These are phyloP conservation scores for Aphanomyces cochlioides DNA, from an alignment of 352 stramenopile species.

Conservation along the genomic window DNA sequence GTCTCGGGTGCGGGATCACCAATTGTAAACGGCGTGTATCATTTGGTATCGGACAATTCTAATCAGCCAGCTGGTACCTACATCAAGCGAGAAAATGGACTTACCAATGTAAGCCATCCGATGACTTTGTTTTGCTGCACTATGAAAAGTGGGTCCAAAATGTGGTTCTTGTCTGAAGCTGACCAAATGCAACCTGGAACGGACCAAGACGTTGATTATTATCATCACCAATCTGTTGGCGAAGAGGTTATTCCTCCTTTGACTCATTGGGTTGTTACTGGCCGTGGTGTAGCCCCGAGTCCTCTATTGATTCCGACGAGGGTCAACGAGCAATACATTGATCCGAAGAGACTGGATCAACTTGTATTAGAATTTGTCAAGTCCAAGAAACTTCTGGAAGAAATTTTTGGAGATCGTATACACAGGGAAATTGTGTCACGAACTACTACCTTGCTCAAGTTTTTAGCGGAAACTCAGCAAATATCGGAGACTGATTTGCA, in stretches of 20 bases:
- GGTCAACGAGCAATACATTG: not conserved
- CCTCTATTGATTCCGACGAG: conserved; percentile 54
- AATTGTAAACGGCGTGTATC: conserved; percentile 92
- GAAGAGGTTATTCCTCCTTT: conserved; percentile 91
- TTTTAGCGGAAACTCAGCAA: conserved; percentile 76
- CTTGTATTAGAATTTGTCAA: conserved; percentile 69
- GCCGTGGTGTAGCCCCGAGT: conserved; percentile 62
- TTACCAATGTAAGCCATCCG: conserved; percentile 37
- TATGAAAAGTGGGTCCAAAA: conserved; percentile 97
- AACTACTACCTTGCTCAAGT: conserved; percentile 77
- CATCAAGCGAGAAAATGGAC: conserved; percentile 53
- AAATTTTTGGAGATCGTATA: conserved; percentile 87
- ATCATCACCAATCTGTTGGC: conserved; percentile 94
- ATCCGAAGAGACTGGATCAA: conserved; percentile 55
- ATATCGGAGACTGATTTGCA: conserved; percentile 50
- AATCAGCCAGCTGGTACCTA: conserved; percentile 65
- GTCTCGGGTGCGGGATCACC: conserved; percentile 87
- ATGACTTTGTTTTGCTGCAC: conserved; percentile 96
- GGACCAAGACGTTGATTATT: conserved; percentile 99
- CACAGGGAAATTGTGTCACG: conserved; percentile 84
- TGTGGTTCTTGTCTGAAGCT: conserved; percentile 98
- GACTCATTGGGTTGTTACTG: conserved; percentile 85
- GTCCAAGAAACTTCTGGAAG: conserved; percentile 70
- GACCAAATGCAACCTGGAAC: conserved; percentile 96
- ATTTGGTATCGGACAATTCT: conserved; percentile 48